Evolutionary conservation across 805 yeast species (phyloP).

Genomic region (Kluyveromyces dobzhanskii): DNA sequence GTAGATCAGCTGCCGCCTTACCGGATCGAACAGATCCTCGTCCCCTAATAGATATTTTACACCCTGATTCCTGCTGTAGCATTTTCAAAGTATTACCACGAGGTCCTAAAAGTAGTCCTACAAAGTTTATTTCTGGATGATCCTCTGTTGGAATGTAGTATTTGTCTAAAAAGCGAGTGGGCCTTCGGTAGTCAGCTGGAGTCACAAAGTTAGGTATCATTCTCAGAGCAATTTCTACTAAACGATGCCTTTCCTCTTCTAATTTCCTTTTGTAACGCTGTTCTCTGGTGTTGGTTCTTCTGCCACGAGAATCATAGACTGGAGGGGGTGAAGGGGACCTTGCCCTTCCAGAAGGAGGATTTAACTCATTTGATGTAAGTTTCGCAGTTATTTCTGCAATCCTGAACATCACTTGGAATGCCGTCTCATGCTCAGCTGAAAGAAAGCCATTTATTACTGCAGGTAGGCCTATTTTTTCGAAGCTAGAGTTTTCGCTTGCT

Average conservation of each 20-base stretch:
- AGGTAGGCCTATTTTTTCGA: constrained; percentile 26
- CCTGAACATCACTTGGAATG: constrained; percentile 60
- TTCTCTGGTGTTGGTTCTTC: constrained; percentile 79
- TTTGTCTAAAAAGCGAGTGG: constrained; percentile 70
- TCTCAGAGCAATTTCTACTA: constrained; percentile 69
- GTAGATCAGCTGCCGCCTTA: constrained; percentile 42
- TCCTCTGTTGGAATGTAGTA: constrained; percentile 77
- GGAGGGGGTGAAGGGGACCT: constrained; percentile 91
- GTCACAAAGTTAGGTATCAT: constrained; percentile 70
- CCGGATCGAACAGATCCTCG: constrained; percentile 96
- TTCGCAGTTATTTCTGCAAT: constrained; percentile 71
- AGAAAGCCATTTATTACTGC: constrained; percentile 38
- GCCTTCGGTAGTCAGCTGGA: constrained; percentile 67
- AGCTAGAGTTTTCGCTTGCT: constrained; percentile 6
- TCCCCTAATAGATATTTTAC: constrained; percentile 85
- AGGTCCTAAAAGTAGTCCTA: constrained; percentile 88
- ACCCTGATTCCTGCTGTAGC: constrained; percentile 79
- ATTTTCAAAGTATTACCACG: constrained; percentile 84
- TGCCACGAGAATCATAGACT: constrained; percentile 73
- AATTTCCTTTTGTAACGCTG: constrained; percentile 48
- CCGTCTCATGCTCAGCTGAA: constrained; percentile 73
- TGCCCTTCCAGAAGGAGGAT: constrained; percentile 39
- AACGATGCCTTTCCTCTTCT: constrained; percentile 70
- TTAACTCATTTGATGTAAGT: constrained; percentile 41
- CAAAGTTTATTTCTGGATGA: constrained; percentile 86